A percentile compares a stretch with the other conserved stretches of the same genome.
These are phyloP conservation scores for Mycena galericulata DNA, from an alignment of 768 basidiomycete genomes.

Conservation along the genomic window DNA sequence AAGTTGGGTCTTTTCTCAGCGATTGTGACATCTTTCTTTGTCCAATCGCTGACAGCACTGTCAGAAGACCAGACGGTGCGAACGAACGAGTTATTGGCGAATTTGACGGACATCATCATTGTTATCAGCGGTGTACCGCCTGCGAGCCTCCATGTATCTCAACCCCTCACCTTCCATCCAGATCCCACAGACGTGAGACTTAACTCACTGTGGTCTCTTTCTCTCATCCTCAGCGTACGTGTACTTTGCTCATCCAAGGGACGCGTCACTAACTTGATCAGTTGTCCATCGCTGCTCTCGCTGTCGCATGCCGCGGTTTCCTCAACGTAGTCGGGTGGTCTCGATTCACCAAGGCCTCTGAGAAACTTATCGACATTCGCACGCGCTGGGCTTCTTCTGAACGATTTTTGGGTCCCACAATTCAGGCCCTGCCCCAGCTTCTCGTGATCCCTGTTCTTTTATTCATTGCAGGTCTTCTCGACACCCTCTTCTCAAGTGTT, in stretches of 20 bases:
- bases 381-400: slow-evolving; percentile 29
- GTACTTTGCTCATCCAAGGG: background rate
- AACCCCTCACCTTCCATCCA: slow-evolving; percentile 25
- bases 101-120: slow-evolving; percentile 32
- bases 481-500: slow-evolving; percentile 30
- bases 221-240: slow-evolving; percentile 35
- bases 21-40: slow-evolving; percentile 37
- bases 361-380: slow-evolving; percentile 34
- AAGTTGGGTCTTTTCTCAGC: slow-evolving; percentile 38
- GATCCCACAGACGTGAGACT: slow-evolving; percentile 27
- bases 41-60: slow-evolving; percentile 30
- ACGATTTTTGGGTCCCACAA: slow-evolving; percentile 31
- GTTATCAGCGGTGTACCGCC: slow-evolving; percentile 10
- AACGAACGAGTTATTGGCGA: slow-evolving; percentile 24
- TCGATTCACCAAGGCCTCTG: slow-evolving; percentile 20
- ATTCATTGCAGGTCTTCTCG: slow-evolving; percentile 35
- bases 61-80: slow-evolving; percentile 16
- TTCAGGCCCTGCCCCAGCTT: slow-evolving; percentile 32
- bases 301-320: slow-evolving; percentile 33
- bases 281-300: slow-evolving; percentile 35
- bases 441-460: slow-evolving; percentile 35
- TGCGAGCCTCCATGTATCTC: background rate
- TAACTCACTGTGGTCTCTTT: slow-evolving; percentile 35
- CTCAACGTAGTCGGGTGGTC: slow-evolving; percentile 30
- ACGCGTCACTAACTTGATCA: background rate